Evolutionary conservation across 805 yeast species (phyloP).

Genomic region (Myxozyma udenii): DNA sequence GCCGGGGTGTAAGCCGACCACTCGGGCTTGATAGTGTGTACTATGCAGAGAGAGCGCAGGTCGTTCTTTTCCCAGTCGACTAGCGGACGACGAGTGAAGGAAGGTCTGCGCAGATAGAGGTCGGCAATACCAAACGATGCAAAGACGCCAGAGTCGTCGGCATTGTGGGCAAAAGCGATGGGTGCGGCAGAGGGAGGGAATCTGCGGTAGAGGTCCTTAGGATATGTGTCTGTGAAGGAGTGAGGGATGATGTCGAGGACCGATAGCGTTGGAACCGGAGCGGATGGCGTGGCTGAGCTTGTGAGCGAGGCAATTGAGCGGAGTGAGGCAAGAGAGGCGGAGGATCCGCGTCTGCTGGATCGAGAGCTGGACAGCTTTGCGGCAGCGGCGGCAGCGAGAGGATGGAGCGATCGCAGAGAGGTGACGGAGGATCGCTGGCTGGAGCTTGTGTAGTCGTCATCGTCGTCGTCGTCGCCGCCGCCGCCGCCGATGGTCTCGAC

Average conservation of each 20-base stretch:
- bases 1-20: conserved; percentile 42
- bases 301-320: no score
- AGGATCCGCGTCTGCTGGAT: no score
- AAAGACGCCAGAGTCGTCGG: conserved; percentile 3
- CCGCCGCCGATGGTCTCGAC: conserved; percentile 15
- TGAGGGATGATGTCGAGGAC: conserved; percentile 7
- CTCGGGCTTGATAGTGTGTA: conserved; percentile 49
- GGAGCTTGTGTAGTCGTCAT: background rate
- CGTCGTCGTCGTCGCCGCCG: background rate
- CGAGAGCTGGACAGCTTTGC: no score
- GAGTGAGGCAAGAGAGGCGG: no score
- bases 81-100: conserved; percentile 58
- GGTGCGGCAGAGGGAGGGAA: conserved; percentile 16
- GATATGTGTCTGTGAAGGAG: conserved; percentile 20
- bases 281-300: background rate
- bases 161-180: background rate
- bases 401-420: background rate
- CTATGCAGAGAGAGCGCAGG: conserved; percentile 59
- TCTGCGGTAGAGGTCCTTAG: conserved; percentile 9
- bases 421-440: background rate
- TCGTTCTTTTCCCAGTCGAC: conserved; percentile 73
- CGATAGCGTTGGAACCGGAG: conserved; percentile 6
- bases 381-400: background rate
- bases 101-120: conserved; percentile 47
- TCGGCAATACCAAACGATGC: conserved; percentile 16